Base-by-base conservation (phyloP, 2,329 filamentous ascomycete species). In the Parafenestella ontariensis region DNA sequence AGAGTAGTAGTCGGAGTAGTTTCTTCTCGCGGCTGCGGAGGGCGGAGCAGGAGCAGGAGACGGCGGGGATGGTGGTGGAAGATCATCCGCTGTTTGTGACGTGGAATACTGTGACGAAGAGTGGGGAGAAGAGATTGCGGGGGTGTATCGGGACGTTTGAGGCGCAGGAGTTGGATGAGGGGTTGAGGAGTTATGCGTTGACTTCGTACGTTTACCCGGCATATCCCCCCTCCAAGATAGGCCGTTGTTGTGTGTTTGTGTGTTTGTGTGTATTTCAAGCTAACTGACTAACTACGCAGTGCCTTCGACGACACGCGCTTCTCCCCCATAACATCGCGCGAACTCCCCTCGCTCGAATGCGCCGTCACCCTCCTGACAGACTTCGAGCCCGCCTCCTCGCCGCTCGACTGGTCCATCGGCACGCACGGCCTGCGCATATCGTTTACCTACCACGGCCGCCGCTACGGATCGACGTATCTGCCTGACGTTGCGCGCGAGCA, bases 121-220 rank as follows among this genome's bases (percentile, higher is more conserved):
- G 74, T 48, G 63, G 86, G 24, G 78, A 86, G 61, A 87, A 88
- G 72, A 85, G 84, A 21, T 85, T 99, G 37, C 89, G 95, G 55
- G 95, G 95, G 55, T 99, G 95, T 81, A 98, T 99, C 72, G 95
- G 95, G 64, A 99, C 94, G 2, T 99, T 98, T 70, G 90, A 93
- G 69, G 76, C 87, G 2, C 86, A 91, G 68, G 85, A 89, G 45
- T 84, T 99, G 11, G 82, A 87, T 26, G 77, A 85, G 1, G 93
- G 92, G 3, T 80, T 99, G 39, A 81, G 86, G 47, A 87, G 86
- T 56, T 98, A 97, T 77, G 90, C 93, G 42, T 78, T 96, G 62
- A 95, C 89, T 46, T 92, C 93, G 74, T 88, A 78, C 64, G 82
- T 77, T 4, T 24, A n/a, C 17, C 28, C 17, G 20, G 5, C 24